Percentiles rank a stretch among this genome's conserved stretches.
Evolutionary conservation across 441 rosid species (phyloP).

Genomic region (Jatropha podagrica): DNA sequence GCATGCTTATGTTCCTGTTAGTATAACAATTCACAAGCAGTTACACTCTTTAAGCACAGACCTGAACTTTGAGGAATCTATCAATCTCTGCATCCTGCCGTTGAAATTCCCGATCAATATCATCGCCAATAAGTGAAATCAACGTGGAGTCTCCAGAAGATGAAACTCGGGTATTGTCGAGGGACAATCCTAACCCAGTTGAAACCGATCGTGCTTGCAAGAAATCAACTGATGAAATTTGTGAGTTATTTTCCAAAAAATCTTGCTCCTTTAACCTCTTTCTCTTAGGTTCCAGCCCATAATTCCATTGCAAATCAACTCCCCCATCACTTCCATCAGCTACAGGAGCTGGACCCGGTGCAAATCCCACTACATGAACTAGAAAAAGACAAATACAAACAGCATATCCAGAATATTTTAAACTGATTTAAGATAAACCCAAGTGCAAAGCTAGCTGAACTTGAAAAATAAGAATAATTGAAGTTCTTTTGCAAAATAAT

Average conservation of each 20-base stretch:
- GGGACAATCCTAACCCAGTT: constrained; percentile 84
- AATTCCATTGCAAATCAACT: constrained; percentile 58
- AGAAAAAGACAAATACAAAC: constrained; percentile 20
- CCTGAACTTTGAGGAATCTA: constrained; percentile 81
- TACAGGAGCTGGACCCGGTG: constrained; percentile 48
- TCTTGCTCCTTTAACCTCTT: constrained; percentile 72
- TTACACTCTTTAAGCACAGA: constrained; percentile 16
- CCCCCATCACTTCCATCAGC: constrained; percentile 57
- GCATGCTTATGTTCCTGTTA: neutral
- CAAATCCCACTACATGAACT: constrained; percentile 84
- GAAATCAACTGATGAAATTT: constrained; percentile 73
- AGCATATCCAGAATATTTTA: constrained; percentile 1
- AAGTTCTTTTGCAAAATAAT: neutral
- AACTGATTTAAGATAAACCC: neutral
- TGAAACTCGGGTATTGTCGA: constrained; percentile 57
- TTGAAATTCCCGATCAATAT: constrained; percentile 62
- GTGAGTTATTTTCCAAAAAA: constrained; percentile 73
- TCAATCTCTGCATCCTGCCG: constrained; percentile 74
- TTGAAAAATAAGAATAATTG: too few relatives aligned
- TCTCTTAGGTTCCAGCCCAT: constrained; percentile 55
- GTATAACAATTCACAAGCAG: neutral
- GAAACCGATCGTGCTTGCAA: constrained; percentile 71
- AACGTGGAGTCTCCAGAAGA: constrained; percentile 66
- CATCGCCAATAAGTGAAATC: constrained; percentile 62
- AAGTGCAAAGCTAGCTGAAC: too few relatives aligned